Evolutionary conservation across 1,284 basidiomycete species (phyloP), one percentile per base, ranked within the genome.

Genomic region (Melampsora americana): DNA sequence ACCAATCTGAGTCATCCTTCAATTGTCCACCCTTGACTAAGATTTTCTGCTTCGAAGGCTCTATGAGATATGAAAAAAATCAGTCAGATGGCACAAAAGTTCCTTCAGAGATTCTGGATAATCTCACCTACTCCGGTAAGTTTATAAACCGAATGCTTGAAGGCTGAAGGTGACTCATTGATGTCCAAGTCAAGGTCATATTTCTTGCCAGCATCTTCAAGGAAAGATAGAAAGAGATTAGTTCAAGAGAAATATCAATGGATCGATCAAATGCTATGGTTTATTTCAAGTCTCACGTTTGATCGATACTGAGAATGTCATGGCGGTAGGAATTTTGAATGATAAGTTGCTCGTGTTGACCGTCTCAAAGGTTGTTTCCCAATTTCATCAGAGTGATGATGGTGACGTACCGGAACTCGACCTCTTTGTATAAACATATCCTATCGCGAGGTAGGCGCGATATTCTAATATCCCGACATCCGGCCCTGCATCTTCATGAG

Each of bases 11-110:
- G 79, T 95, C 91, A 81, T 96, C 93, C 91, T 93, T 94, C 82
- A 96, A 87, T 79, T 92, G 87, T n/a, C 92, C 92, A 66, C 92
- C 92, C 83, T 96, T 97, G 82, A 95, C 87, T 91, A 97, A 95
- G 79, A 98, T 91, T 84, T 97, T 99, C 91, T 96, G 95, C 66
- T 94, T 87, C 80, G 95, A 93, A 67, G 88, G 62, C 60, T 20
- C 76, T 77, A 42, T 75, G 78, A 18, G 78, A 78, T 20, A 78
- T 46, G 16, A 26, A 30, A 18, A 7, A 53, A n/a, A 18, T 7
- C 46, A 16, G 48, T 12, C 35, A 59, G 30, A 18, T 53, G 30
- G 65, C 39, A 66, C 7, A 18, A 5, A 23, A 28, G 18, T 35
- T 3, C 3, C 5, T 4, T 26, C 5, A 62, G n/a, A 18, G 20